phyloP scores from a whole-genome alignment of 257 asterid species.

The Mentha longifolia region DNA sequence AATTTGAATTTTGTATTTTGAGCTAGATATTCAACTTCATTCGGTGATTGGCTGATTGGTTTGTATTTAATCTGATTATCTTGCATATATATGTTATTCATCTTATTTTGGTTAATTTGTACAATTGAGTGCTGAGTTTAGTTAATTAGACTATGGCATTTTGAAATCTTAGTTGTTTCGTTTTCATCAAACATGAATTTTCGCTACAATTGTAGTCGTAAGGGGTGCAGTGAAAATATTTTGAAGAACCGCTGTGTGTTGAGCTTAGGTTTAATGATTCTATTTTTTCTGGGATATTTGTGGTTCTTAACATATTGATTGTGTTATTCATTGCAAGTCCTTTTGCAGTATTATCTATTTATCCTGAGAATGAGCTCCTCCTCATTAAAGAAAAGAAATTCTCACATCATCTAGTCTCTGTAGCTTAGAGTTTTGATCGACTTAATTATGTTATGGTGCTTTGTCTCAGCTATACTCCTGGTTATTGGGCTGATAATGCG shows the following conservation, averaged over 20 bases:
- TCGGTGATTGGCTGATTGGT: background rate
- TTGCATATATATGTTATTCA: background rate
- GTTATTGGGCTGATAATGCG: slow-evolving; percentile 61
- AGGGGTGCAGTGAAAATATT: no score
- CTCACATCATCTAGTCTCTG: background rate
- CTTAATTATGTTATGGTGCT: background rate
- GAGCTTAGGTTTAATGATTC: no score
- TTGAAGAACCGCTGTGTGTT: no score
- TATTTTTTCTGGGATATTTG: no score
- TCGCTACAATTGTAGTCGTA: background rate
- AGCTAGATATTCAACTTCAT: no score
- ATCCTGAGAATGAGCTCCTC: background rate
- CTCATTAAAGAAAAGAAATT: background rate
- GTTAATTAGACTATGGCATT: background rate
- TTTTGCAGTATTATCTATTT: background rate
- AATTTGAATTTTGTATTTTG: background rate
- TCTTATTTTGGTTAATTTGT: no score
- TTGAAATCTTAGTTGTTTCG: background rate
- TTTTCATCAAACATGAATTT: background rate
- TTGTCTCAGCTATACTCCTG: slow-evolving; percentile 72
- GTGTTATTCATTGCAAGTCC: background rate
- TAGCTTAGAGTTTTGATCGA: no score
- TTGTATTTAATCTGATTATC: background rate
- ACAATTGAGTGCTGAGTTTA: background rate
- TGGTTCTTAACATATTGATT: background rate